Percentiles rank a stretch among this genome's conserved stretches.
phyloP scores from a whole-genome alignment of 768 basidiomycete species.

The Suillus weaverae region DNA sequence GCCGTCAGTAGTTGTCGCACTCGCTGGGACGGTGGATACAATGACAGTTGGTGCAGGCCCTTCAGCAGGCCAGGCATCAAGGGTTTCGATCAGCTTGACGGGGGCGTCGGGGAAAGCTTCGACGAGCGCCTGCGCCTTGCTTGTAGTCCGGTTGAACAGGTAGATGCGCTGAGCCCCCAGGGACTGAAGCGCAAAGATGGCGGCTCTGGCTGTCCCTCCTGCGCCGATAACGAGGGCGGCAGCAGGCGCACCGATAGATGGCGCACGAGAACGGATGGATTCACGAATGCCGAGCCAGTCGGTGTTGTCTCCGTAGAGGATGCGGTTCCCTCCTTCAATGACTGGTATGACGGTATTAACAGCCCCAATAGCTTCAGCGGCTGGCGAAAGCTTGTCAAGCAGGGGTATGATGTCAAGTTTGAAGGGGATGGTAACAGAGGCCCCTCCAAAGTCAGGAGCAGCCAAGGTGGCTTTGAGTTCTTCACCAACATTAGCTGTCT shows the following conservation, averaged over 20 bases:
- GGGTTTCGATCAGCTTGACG: slow-evolving; percentile 57
- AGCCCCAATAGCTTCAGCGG: slow-evolving; percentile 86
- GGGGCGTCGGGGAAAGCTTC: slow-evolving; percentile 63
- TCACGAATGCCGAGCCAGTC: slow-evolving; percentile 90
- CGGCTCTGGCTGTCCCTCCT: slow-evolving; percentile 93
- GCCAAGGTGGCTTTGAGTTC: slow-evolving; percentile 63
- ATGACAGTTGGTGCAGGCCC: slow-evolving; percentile 65
- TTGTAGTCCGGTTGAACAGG: slow-evolving; percentile 81
- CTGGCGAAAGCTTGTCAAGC: slow-evolving; percentile 75
- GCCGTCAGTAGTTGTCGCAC: slow-evolving; percentile 47
- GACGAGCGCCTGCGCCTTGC: slow-evolving; percentile 71
- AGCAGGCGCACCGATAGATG: slow-evolving; percentile 32
- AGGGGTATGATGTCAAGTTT: slow-evolving; percentile 88
- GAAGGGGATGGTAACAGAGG: slow-evolving; percentile 94
- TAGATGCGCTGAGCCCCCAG: slow-evolving; percentile 73
- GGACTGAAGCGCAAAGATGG: slow-evolving; percentile 81
- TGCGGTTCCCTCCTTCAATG: slow-evolving; percentile 36
- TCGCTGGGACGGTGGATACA: slow-evolving; percentile 85
- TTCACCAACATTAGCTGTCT: slow-evolving; percentile 66
- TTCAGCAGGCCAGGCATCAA: slow-evolving; percentile 52
- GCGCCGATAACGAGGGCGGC: slow-evolving; percentile 89
- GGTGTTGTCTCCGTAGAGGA: slow-evolving; percentile 91
- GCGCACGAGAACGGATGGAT: slow-evolving; percentile 46
- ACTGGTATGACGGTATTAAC: slow-evolving; percentile 87
- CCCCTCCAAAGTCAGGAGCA: slow-evolving; percentile 84